A percentile compares a stretch with the other conserved stretches of the same genome.
These are phyloP conservation scores for Microstroma glucosiphilum DNA, from an alignment of 1,284 basidiomycete species.

Conservation along the genomic window DNA sequence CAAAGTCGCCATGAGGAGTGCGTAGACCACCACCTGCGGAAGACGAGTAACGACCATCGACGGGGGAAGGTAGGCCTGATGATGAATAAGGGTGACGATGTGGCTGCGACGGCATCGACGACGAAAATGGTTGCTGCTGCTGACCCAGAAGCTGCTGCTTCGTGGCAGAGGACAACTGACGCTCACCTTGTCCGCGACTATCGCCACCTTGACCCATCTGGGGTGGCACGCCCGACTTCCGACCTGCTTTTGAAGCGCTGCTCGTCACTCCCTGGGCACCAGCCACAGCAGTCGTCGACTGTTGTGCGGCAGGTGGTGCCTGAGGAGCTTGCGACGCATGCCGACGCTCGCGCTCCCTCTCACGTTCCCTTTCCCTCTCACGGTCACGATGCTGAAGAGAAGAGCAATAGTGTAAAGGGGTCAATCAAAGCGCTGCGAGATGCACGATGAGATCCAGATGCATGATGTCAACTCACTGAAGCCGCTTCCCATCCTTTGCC, in stretches of 20 bases:
- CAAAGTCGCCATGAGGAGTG: slow-evolving; percentile 29
- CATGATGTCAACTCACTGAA: slow-evolving; percentile 56
- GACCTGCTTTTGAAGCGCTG: slow-evolving; percentile 36
- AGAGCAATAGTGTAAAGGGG: neutral
- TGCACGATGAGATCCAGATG: neutral
- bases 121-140: neutral
- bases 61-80: too few relatives aligned
- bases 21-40: slow-evolving; percentile 17
- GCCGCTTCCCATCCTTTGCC: slow-evolving; percentile 92
- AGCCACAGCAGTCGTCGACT: slow-evolving; percentile 11
- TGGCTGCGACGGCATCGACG: neutral
- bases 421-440: slow-evolving; percentile 15
- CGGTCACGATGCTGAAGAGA: slow-evolving; percentile 18
- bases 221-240: slow-evolving; percentile 34
- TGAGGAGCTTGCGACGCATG: slow-evolving; percentile 23
- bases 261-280: slow-evolving; percentile 14
- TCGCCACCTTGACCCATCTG: slow-evolving; percentile 8
- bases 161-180: slow-evolving; percentile 1
- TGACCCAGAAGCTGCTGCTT: neutral
- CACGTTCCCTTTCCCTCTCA: slow-evolving; percentile 47
- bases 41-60: neutral
- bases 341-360: slow-evolving; percentile 22
- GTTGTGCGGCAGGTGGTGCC: slow-evolving; percentile 17
- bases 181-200: slow-evolving; percentile 5
- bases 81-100: neutral